Base-by-base conservation (phyloP, 2,329 filamentous ascomycete species). In the Amesomyces nigricolor region DNA sequence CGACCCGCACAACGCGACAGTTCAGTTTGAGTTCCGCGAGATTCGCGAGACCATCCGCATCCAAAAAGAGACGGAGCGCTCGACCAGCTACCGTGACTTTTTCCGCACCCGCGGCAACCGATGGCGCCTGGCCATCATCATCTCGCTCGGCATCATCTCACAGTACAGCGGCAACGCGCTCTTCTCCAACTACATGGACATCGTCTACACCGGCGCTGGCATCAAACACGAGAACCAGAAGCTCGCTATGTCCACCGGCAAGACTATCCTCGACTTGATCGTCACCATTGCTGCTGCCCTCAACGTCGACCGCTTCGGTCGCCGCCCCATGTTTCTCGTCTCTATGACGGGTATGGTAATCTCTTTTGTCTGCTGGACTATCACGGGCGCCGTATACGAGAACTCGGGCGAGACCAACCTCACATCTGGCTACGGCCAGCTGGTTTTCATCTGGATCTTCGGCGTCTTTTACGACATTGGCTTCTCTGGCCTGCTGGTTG, bases 121-220 rank as follows among this genome's bases (percentile, higher is more conserved):
- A 51, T 83, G 83, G 73, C 76, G 85, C 10, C 72, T 88, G 44
- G 74, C 78, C 47, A 79, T 87, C 53, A 73, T 86, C 42, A 68
- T 85, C 42, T 85, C 81, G 0, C 74, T 87, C 16, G 84, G 82
- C 64, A 70, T 87, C 62, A 85, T 87, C 65, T 85, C 82, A 2
- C 83, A 87, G 68, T 87, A 85, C 71, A 82, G 78, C 51, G 84
- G 85, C 44, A 87, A 87, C 65, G 83, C 81, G 16, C 71, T 87
- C 1, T 81, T 87, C 65, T 82, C 78, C 59, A 86, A 87, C 70
- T 87, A 87, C 67, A 81, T 84, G 64, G 79, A 82, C 57, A 73
- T 77, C 54, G 77, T 87, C 60, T 85, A 85, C 69, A 71, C 76
- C 40, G 78, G 78, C 47, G 82, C 82, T 48, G 83, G 83, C 44